Conservation (phyloP, 1,284 basidiomycete genomes). For the Ustilago tritici region DNA sequence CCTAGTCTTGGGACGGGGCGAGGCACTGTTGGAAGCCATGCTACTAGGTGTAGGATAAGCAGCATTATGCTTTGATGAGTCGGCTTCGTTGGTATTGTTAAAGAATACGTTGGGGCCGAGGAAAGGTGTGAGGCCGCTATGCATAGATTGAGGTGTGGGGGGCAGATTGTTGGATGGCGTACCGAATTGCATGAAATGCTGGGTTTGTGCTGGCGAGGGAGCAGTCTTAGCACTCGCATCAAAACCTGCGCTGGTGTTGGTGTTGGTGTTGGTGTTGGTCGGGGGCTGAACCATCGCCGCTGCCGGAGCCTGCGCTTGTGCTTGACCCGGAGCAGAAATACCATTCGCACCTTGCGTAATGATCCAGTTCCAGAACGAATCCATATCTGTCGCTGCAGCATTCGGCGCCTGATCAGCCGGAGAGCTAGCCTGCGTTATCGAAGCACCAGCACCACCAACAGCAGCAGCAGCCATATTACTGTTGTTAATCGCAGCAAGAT, state of each 20-base stretch:
- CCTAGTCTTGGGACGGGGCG: conserved; percentile 4
- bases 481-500: background rate
- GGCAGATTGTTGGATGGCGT: conserved; percentile 12
- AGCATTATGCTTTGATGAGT: conserved; percentile 1
- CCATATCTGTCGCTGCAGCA: conserved; percentile 38
- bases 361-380: conserved; percentile 64
- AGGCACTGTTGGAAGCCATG: conserved; percentile 14
- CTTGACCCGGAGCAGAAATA: conserved; percentile 11
- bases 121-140: conserved; percentile 42
- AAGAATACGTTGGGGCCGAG: conserved; percentile 44
- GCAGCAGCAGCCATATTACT: conserved; percentile 3
- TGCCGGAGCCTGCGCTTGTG: conserved; percentile 8
- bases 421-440: conserved; percentile 21
- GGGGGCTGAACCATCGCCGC: conserved; percentile 25
- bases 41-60: conserved; percentile 38
- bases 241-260: background rate
- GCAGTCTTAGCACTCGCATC: background rate
- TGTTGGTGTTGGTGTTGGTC: background rate
- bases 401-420: conserved; percentile 21
- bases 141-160: conserved; percentile 24
- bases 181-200: conserved; percentile 8
- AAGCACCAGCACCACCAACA: conserved; percentile 1
- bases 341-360: conserved; percentile 56
- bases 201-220: background rate
- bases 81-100: conserved; percentile 9